Evolutionary conservation across 129 eudicot genomes (phyloP).

Genomic region (Kitagawia praeruptora): DNA sequence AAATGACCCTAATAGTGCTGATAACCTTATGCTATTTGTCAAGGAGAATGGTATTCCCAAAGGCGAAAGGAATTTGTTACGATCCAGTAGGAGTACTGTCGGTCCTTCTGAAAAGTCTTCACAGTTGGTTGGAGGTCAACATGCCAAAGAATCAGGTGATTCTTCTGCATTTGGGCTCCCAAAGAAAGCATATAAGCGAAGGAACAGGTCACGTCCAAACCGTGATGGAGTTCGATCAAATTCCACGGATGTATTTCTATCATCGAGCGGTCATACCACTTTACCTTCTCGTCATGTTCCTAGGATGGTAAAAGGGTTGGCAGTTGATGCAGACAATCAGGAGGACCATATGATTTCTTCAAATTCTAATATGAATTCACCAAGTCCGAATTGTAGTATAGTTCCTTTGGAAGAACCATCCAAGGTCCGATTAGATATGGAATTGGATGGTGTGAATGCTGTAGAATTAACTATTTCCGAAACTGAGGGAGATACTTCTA

Average conservation of each 20-base stretch:
- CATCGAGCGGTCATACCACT: constrained; percentile 31
- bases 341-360: constrained; percentile 24
- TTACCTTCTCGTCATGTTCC: constrained; percentile 40
- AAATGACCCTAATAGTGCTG: constrained; percentile 78
- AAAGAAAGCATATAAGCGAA: constrained; percentile 65
- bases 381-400: constrained; percentile 31
- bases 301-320: constrained; percentile 37
- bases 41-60: constrained; percentile 54
- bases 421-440: constrained; percentile 31
- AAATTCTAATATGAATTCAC: constrained; percentile 25
- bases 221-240: constrained; percentile 57
- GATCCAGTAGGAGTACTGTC: constrained; percentile 25
- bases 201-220: constrained; percentile 61
- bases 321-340: constrained; percentile 30
- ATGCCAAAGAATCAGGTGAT: constrained; percentile 47
- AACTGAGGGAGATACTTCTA: constrained; percentile 19
- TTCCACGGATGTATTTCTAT: constrained; percentile 39
- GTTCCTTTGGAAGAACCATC: constrained; percentile 23
- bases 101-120: constrained; percentile 42
- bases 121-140: constrained; percentile 38
- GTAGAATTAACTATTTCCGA: constrained; percentile 37
- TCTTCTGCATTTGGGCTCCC: constrained; percentile 52
- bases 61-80: constrained; percentile 32
- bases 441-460: constrained; percentile 37
- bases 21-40: constrained; percentile 76